Evolutionary conservation across 768 basidiomycete genomes (phyloP).

Genomic region (Phanerodontia chrysosporium): DNA sequence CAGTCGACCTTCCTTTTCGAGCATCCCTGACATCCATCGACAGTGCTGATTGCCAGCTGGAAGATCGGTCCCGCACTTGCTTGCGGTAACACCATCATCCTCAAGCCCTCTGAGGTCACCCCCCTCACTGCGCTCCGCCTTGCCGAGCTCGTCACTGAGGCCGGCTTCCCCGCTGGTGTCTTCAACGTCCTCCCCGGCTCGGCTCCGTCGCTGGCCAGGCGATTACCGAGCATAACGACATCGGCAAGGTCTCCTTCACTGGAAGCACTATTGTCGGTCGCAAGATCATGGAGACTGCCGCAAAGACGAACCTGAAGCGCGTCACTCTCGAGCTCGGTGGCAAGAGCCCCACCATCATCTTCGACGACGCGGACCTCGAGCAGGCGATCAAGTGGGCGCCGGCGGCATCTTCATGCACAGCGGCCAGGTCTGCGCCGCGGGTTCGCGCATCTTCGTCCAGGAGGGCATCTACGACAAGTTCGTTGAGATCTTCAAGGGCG

Average conservation of each 20-base stretch:
- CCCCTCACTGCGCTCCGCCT: slow-evolving; percentile 60
- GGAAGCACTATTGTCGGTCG: slow-evolving; percentile 79
- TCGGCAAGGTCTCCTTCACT: slow-evolving; percentile 76
- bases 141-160: slow-evolving; percentile 51
- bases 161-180: slow-evolving; percentile 74
- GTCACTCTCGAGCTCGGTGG: slow-evolving; percentile 82
- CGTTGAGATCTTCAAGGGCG: slow-evolving; percentile 38
- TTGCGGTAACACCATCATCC: slow-evolving; percentile 69
- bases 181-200: slow-evolving; percentile 75
- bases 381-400: slow-evolving; percentile 70
- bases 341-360: slow-evolving; percentile 68
- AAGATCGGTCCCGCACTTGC: slow-evolving; percentile 77
- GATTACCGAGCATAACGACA: slow-evolving; percentile 57
- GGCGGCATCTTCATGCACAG: slow-evolving; percentile 56
- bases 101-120: slow-evolving; percentile 82
- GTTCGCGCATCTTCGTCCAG: slow-evolving; percentile 56
- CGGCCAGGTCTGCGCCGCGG: slow-evolving; percentile 44
- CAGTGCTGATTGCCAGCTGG: slow-evolving; percentile 63
- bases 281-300: slow-evolving; percentile 73
- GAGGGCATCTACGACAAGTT: slow-evolving; percentile 55
- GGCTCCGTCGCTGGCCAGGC: slow-evolving; percentile 68
- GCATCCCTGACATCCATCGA: neutral
- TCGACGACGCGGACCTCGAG: slow-evolving; percentile 69
- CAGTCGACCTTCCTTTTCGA: neutral
- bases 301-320: slow-evolving; percentile 79